Base-by-base conservation (phyloP, 768 basidiomycete species). In the Scleroderma bovista region DNA sequence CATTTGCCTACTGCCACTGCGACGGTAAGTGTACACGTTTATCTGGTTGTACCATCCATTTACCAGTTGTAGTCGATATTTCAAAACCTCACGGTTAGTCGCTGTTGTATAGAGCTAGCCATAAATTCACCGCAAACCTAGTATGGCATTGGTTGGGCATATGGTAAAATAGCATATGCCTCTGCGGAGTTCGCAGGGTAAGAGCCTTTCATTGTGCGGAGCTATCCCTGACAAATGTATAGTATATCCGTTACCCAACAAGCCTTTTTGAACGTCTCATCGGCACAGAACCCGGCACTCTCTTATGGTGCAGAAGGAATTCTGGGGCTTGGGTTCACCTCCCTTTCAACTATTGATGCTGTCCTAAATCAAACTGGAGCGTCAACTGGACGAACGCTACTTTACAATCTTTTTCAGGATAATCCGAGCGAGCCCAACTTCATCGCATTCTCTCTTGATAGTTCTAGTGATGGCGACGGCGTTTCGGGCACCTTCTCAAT, bases 121-220 rank as follows among this genome's bases (percentile, higher is more conserved):
- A 22, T 38, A 10, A 36, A 38, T 47, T 54, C 44, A 57, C 36
- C 2, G 24, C 24, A 26, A 15, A 6, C 2, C 20, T 24, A 90
- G 87, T 93, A 92, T 66, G 86, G 84, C 42, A 81, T 86, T 49
- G 90, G 90, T 17, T 90, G 84, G 81, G 87, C 86, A 3, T 71
- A 68, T 44, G 90, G 90, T 5, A 61, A 73, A 52, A 70, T 93
- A 26, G 70, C 79, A 3, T 84, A 77, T 63, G 80, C 83, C 19
- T 60, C 77, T 2, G 78, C 83, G 31, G 67, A 78, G 47, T 91
- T 92, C 62, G 80, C 90, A 17, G 81, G 81, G 86, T 90, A 61
- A 56, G 22, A 36, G 5, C 42, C 36, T 15, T n/a, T 50, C 47
- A 17, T 19, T 12, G 47, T 55, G 39, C 16, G 6, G 12, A 6